Conservation (phyloP, 345 rosid genomes). For the Psidium friedrichsthalianum region DNA sequence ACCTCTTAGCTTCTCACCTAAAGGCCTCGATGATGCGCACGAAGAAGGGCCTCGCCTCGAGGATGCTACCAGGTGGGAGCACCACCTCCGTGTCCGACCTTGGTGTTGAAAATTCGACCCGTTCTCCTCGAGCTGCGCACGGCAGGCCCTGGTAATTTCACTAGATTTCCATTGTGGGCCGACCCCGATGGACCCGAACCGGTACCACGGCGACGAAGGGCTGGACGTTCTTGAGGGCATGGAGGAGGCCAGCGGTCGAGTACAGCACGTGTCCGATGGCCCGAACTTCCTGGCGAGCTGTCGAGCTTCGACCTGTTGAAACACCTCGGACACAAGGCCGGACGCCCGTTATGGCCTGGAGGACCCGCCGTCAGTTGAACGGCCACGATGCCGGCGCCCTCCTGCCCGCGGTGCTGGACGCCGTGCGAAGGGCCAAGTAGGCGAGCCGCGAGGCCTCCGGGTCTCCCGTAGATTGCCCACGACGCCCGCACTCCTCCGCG, state of each 20-base stretch:
- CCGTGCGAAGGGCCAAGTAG: slow-evolving; percentile 89
- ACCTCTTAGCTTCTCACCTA: slow-evolving; percentile 74
- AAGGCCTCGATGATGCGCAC: slow-evolving; percentile 87
- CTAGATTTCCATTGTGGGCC: slow-evolving; percentile 96
- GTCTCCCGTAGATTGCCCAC: slow-evolving; percentile 92
- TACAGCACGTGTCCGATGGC: slow-evolving; percentile 94
- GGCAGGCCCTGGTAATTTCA: slow-evolving; percentile 58
- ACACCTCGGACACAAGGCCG: slow-evolving; percentile 91
- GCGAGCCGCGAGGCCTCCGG: slow-evolving; percentile 87
- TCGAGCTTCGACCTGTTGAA: slow-evolving; percentile 81
- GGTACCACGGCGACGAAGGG: slow-evolving; percentile 94
- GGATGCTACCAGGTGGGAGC: slow-evolving; percentile 87
- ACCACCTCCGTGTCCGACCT: slow-evolving; percentile 96
- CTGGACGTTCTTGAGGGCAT: slow-evolving; percentile 96
- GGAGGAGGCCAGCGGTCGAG: slow-evolving; percentile 83
- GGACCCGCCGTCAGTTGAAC: slow-evolving; percentile 53
- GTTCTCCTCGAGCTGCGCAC: slow-evolving; percentile 67
- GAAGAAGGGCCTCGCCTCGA: slow-evolving; percentile 84
- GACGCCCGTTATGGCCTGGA: slow-evolving; percentile 83
- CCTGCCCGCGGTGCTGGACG: slow-evolving; percentile 98
- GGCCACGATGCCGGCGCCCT: slow-evolving; percentile 97
- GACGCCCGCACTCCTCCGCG: slow-evolving; percentile 99
- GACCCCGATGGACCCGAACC: slow-evolving; percentile 86
- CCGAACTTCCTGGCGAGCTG: slow-evolving; percentile 73
- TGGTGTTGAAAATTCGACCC: slow-evolving; percentile 94